Percentiles rank a stretch among this genome's conserved stretches.
Evolutionary conservation across 2,329 filamentous ascomycete species (phyloP).

Genomic region (Ophiocordyceps unilateralis): DNA sequence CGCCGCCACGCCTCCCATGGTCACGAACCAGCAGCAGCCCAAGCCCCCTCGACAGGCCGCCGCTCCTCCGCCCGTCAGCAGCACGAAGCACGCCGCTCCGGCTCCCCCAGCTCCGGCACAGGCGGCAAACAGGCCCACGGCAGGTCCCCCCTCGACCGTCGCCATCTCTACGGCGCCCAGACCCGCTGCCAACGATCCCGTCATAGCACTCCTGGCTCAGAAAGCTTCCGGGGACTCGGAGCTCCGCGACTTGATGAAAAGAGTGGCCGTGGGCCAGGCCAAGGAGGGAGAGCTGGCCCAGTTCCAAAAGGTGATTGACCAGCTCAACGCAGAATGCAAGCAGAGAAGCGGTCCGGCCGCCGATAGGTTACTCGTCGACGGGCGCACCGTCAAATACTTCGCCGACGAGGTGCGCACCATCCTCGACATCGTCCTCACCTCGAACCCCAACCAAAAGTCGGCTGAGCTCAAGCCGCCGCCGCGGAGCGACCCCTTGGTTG

Average conservation of each 20-base stretch:
- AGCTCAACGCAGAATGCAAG: constrained; percentile 47
- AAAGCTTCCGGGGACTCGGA: constrained; percentile 56
- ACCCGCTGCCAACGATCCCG: constrained; percentile 41
- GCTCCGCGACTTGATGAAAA: constrained; percentile 65
- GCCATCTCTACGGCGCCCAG: constrained; percentile 6
- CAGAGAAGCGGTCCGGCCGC: constrained; percentile 35
- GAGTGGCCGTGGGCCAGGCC: constrained; percentile 61
- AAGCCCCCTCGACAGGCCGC: constrained; percentile 7
- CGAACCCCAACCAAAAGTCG: constrained; percentile 39
- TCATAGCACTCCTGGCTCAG: constrained; percentile 64
- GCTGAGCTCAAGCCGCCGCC: constrained; percentile 33
- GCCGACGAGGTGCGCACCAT: constrained; percentile 41
- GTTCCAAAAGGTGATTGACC: constrained; percentile 68
- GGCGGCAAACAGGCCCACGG: background rate
- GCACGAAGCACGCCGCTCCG: constrained; percentile 2
- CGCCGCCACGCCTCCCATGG: constrained; percentile 6
- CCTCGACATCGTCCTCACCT: constrained; percentile 38
- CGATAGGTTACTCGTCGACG: constrained; percentile 35
- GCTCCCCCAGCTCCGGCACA: constrained; percentile 9
- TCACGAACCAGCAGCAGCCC: constrained; percentile 6
- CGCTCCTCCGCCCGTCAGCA: constrained; percentile 5
- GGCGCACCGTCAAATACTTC: constrained; percentile 40
- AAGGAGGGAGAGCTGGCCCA: constrained; percentile 52
- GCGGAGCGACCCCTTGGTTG: constrained; percentile 37
- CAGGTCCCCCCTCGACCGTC: background rate